These are phyloP conservation scores for Stentor roeselii DNA, from an alignment of 73 alveolate species.

Conservation along the genomic window DNA sequence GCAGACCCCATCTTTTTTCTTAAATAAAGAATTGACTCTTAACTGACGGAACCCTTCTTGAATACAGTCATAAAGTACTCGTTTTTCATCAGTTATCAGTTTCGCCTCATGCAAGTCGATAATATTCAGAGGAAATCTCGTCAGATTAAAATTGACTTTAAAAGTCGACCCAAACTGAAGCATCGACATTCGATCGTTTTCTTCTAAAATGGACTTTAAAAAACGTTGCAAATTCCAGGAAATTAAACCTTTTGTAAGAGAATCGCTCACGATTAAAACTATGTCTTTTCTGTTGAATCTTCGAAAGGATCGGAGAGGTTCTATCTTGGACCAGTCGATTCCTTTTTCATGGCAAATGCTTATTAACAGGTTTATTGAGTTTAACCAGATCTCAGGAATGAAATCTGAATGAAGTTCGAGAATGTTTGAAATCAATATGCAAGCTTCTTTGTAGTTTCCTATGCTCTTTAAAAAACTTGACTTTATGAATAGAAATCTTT, in stretches of 20 bases:
- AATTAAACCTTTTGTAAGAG: not conserved
- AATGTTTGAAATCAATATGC: too few species aligned
- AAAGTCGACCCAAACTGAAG: not conserved
- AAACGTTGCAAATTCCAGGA: not conserved
- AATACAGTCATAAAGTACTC: not conserved
- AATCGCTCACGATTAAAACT: not conserved
- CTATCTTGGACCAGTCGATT: too few species aligned
- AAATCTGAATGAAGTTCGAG: too few species aligned
- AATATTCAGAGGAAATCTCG: not conserved
- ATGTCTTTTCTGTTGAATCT: not conserved
- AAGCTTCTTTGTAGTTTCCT: not conserved
- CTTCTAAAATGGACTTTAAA: not conserved
- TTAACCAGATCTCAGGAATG: too few species aligned
- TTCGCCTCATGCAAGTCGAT: too few species aligned
- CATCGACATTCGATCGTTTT: constrained; percentile 7
- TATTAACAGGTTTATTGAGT: too few species aligned
- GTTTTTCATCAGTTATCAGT: too few species aligned
- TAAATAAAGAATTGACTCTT: not conserved
- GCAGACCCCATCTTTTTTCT: not conserved
- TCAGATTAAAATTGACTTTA: not conserved
- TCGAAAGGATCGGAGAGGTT: too few species aligned
- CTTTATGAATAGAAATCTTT: not conserved
- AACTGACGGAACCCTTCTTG: not conserved
- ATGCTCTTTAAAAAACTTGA: not conserved
- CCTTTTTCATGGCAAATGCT: too few species aligned